Percentiles rank a stretch among this genome's conserved stretches.
Evolutionary conservation across 169 alveolate species (phyloP).

Genomic region (Cryptosporidium viatorum): DNA sequence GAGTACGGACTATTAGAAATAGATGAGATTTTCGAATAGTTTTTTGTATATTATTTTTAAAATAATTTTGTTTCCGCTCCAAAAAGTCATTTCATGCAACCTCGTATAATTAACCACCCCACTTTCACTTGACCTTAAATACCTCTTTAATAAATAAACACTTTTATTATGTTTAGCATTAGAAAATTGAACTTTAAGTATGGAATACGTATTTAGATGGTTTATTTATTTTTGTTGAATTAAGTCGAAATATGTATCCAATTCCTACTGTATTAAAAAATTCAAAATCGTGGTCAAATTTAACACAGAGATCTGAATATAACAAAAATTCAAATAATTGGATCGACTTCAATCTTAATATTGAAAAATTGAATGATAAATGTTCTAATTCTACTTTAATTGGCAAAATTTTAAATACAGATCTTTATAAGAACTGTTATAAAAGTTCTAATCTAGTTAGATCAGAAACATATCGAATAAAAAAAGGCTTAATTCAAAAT

Average conservation of each 20-base stretch:
- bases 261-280: slow-evolving; percentile 9
- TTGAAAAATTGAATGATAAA: not conserved
- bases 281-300: slow-evolving; percentile 66
- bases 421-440: not conserved
- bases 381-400: not conserved
- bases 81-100: slow-evolving; percentile 66
- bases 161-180: not conserved
- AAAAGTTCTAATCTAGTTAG: not conserved
- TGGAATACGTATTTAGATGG: not conserved
- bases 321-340: not conserved
- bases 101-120: slow-evolving; percentile 69
- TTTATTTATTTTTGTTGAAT: not conserved
- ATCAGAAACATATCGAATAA: not conserved
- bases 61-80: not conserved
- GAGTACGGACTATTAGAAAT: slow-evolving; percentile 50
- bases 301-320: slow-evolving; percentile 43
- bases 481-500: not conserved
- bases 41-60: not conserved
- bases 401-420: not conserved
- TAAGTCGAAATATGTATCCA: not conserved
- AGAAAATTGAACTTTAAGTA: not conserved
- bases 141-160: not conserved
- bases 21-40: slow-evolving; percentile 50
- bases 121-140: slow-evolving; percentile 66
- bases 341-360: not conserved